Percentiles rank a stretch among this genome's conserved stretches.
These are phyloP conservation scores for Chrysoporthe deuterocubensis DNA, from an alignment of 2,329 filamentous ascomycete species.

Conservation along the genomic window DNA sequence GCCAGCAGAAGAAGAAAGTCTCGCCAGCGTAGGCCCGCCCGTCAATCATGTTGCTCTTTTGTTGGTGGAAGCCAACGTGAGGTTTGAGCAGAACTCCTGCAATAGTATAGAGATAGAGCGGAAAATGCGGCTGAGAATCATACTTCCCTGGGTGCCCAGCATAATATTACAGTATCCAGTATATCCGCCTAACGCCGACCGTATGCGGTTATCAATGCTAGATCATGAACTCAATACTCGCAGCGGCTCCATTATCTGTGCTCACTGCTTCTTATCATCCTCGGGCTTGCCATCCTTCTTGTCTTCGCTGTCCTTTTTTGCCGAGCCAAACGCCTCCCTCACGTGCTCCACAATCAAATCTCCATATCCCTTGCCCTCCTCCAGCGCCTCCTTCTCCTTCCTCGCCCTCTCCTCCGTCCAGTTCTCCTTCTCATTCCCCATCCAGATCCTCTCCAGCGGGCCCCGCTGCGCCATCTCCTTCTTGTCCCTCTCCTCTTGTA, in stretches of 20 bases:
- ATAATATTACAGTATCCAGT: constrained; percentile 15
- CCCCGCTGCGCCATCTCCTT: constrained; percentile 32
- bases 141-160: neutral
- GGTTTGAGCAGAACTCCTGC: neutral
- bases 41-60: neutral
- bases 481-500: constrained; percentile 34
- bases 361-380: constrained; percentile 59
- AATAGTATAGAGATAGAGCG: neutral
- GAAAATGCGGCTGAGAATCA: neutral
- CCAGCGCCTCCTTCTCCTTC: constrained; percentile 56
- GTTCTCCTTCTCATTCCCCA: constrained; percentile 59
- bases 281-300: constrained; percentile 37
- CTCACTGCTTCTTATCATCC: constrained; percentile 29
- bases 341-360: constrained; percentile 62
- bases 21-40: too few species aligned
- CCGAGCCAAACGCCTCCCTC: constrained; percentile 51
- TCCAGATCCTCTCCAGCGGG: constrained; percentile 56
- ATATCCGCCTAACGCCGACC: constrained; percentile 1
- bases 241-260: too few species aligned
- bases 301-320: constrained; percentile 37
- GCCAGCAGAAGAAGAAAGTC: neutral
- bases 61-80: too few species aligned
- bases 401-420: constrained; percentile 58
- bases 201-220: constrained; percentile 3
- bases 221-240: constrained; percentile 15